These are phyloP conservation scores for Pichia sp. DNA, from an alignment of 1,139 yeast genomes.

Conservation along the genomic window DNA sequence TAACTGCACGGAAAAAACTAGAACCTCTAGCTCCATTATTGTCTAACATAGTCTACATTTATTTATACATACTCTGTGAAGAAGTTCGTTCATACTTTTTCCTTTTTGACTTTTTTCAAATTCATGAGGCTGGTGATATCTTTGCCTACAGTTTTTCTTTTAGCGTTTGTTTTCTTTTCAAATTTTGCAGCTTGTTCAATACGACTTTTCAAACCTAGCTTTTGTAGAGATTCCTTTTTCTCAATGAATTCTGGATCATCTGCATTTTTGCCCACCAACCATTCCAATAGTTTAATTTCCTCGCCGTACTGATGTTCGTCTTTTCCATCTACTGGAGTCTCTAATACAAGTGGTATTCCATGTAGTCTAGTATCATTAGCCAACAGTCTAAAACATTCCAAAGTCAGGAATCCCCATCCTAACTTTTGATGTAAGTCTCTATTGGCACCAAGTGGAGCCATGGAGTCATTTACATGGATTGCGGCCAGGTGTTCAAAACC, in stretches of 20 bases:
- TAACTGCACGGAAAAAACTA: no score
- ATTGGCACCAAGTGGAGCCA: slow-evolving; percentile 86
- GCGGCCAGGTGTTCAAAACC: slow-evolving; percentile 74
- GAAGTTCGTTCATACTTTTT: neutral
- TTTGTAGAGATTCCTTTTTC: slow-evolving; percentile 44
- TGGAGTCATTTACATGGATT: slow-evolving; percentile 87
- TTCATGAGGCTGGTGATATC: slow-evolving; percentile 23
- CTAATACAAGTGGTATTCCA: slow-evolving; percentile 75
- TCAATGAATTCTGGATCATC: slow-evolving; percentile 51
- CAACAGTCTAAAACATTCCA: slow-evolving; percentile 71
- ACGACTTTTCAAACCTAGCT: slow-evolving; percentile 53
- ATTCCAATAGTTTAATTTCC: slow-evolving; percentile 70
- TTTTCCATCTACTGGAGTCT: slow-evolving; percentile 60
- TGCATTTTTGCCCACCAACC: slow-evolving; percentile 48
- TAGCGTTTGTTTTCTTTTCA: slow-evolving; percentile 25
- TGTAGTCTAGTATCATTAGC: slow-evolving; percentile 61
- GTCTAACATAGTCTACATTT: no score
- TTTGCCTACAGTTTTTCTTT: slow-evolving; percentile 16
- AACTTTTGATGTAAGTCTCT: slow-evolving; percentile 86
- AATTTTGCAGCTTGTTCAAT: slow-evolving; percentile 27
- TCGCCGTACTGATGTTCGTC: slow-evolving; percentile 59
- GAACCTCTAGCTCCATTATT: no score
- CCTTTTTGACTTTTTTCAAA: slow-evolving; percentile 14
- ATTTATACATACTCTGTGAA: neutral
- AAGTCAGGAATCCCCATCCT: slow-evolving; percentile 84